These are phyloP conservation scores for Agmasoma carcini DNA, from an alignment of 371 early-diverging fungal genomes.

Conservation along the genomic window DNA sequence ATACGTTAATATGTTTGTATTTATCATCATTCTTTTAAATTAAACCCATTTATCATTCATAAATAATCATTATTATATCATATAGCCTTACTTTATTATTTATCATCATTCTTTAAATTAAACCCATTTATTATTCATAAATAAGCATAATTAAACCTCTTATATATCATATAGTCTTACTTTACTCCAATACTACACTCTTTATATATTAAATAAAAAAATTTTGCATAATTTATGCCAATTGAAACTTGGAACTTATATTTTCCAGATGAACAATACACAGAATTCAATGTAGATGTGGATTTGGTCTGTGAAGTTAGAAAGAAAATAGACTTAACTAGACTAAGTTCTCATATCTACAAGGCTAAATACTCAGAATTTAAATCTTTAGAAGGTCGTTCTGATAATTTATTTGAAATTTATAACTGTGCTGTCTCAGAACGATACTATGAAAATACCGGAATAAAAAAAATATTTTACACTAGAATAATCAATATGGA, in stretches of 20 bases:
- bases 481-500: not conserved
- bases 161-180: too few species aligned
- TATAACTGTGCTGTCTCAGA: constrained; percentile 30
- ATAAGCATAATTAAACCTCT: too few species aligned
- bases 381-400: not conserved
- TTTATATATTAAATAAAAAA: too few species aligned
- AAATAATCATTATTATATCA: too few species aligned
- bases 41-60: too few species aligned
- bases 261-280: constrained; percentile 34
- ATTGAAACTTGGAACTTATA: constrained; percentile 35
- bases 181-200: too few species aligned
- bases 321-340: not conserved
- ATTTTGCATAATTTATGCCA: constrained; percentile 19
- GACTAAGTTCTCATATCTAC: not conserved
- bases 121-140: too few species aligned
- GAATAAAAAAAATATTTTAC: not conserved
- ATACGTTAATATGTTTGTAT: too few species aligned
- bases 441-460: constrained; percentile 1
- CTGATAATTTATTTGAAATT: not conserved
- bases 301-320: constrained; percentile 6
- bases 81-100: too few species aligned
- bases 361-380: not conserved
- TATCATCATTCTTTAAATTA: too few species aligned
- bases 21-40: too few species aligned
- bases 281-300: constrained; percentile 21